These are phyloP conservation scores for Udeniomyces megalosporus DNA, from an alignment of 768 basidiomycete species.

Conservation along the genomic window DNA sequence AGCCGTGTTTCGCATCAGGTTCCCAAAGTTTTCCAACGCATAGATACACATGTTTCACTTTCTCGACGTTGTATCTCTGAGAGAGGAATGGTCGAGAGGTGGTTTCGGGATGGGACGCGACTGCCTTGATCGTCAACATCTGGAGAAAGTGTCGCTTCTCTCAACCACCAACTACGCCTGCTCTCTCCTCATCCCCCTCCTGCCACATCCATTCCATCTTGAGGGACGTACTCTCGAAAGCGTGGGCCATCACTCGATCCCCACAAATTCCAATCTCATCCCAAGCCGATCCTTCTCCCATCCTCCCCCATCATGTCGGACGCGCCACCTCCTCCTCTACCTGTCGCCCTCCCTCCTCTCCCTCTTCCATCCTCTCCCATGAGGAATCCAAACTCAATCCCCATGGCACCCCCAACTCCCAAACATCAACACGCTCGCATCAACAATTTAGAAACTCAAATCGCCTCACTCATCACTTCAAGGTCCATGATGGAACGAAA, in stretches of 20 bases:
- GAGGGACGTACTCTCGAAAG: too few relatives aligned
- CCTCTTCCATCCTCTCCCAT: background rate
- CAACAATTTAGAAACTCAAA: background rate
- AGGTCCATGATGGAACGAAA: background rate
- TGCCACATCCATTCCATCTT: too few relatives aligned
- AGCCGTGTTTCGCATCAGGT: too few relatives aligned
- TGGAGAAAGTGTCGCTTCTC: slow-evolving; percentile 1
- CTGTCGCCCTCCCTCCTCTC: background rate
- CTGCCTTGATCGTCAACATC: background rate
- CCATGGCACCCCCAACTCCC: background rate
- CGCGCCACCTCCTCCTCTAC: slow-evolving; percentile 45
- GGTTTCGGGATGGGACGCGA: background rate
- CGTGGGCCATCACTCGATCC: too few relatives aligned
- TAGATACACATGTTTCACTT: too few relatives aligned
- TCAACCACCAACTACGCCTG: background rate
- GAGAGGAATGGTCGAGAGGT: too few relatives aligned
- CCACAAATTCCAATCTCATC: background rate
- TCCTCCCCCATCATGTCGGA: slow-evolving; percentile 76
- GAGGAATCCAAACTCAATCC: background rate
- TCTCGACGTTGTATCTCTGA: too few relatives aligned
- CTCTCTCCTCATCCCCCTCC: background rate
- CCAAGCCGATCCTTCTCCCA: slow-evolving; percentile 44
- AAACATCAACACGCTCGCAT: background rate
- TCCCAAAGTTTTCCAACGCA: too few relatives aligned
- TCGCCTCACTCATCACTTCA: background rate